Base-by-base conservation (phyloP, 768 basidiomycete genomes). In the Boletus subparvulus region DNA sequence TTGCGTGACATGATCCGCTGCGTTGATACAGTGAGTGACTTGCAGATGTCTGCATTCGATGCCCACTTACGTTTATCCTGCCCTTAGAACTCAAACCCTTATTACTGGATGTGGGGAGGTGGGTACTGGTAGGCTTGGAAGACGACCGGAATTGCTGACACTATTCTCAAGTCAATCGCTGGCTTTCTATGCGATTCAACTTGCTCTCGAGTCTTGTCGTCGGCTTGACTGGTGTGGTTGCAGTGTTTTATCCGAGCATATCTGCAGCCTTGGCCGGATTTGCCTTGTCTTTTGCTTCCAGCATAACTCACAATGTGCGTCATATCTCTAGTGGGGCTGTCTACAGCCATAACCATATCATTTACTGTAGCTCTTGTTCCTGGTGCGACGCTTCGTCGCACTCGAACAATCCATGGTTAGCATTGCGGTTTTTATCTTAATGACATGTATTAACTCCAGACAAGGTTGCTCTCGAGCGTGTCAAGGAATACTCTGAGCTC, bases 101-200 rank as follows among this genome's bases (percentile, higher is more conserved):
- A 85, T 68, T 93, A 90, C 66, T 95, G 94, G 94, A 88, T 90
- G 82, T 94, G 90, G 91, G 89, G 85, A 75, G 85, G 86, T 89
- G 68, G 51, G 76, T 64, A 37, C 19, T 21, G 12, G 21, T 33
- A 30, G 12, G 26, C 21, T 46, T 12, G 21, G 40, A 49, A 16
- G 41, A 45, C 2, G 21, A 21, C 14, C 26, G 40, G 60, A 39
- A 50, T 48, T 49, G 21, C 49, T 63, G 54, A 60, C 41, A 6
- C 41, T 28, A 32, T 58, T 58, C 28, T 49, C 5, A 59, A 90
- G 91, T 94, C 17, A 94, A 94, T 69, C 86, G 93, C 43, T 98
- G 94, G 94, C 77, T 94, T 46, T 88, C 88, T 32, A 83, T 87
- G 58, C 87, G 94, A 11, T 95, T 95, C 80, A 90, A 94, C 65